Evolutionary conservation across 1,284 basidiomycete species (phyloP).

Genomic region (Rhizopogon parksii): DNA sequence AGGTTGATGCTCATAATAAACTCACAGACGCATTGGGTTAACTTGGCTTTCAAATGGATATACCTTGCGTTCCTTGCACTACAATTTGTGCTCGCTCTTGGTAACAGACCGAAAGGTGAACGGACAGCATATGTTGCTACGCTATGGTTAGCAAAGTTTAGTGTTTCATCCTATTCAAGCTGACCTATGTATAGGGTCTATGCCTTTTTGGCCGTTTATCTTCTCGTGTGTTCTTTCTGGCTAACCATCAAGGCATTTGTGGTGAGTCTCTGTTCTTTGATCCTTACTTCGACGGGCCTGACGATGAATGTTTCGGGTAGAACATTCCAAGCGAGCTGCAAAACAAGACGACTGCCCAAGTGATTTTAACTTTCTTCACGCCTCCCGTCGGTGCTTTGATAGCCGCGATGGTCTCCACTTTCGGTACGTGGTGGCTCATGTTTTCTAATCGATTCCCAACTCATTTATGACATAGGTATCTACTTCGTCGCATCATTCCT

Average conservation of each 20-base stretch:
- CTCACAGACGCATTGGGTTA: slow-evolving; percentile 84
- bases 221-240: slow-evolving; percentile 81
- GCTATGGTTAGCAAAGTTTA: slow-evolving; percentile 49
- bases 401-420: slow-evolving; percentile 84
- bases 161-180: slow-evolving; percentile 1
- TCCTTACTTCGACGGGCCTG: not conserved
- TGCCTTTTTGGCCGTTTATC: slow-evolving; percentile 71
- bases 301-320: slow-evolving; percentile 28
- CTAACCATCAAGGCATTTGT: slow-evolving; percentile 74
- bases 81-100: slow-evolving; percentile 90
- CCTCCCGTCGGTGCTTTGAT: slow-evolving; percentile 79
- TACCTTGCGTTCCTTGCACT: slow-evolving; percentile 82
- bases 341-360: slow-evolving; percentile 37
- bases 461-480: slow-evolving; percentile 43
- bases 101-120: slow-evolving; percentile 95
- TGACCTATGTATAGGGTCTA: slow-evolving; percentile 53
- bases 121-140: slow-evolving; percentile 75
- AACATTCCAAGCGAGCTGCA: slow-evolving; percentile 49
- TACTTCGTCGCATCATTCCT: slow-evolving; percentile 83
- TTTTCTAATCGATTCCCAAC: not conserved
- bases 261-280: slow-evolving; percentile 34
- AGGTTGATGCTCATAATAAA: slow-evolving; percentile 10
- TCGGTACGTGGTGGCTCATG: slow-evolving; percentile 41
- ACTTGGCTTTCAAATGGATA: slow-evolving; percentile 78
- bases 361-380: slow-evolving; percentile 56